Conservation (phyloP, 2,329 filamentous ascomycete species). For the Ophiostoma australiae region DNA sequence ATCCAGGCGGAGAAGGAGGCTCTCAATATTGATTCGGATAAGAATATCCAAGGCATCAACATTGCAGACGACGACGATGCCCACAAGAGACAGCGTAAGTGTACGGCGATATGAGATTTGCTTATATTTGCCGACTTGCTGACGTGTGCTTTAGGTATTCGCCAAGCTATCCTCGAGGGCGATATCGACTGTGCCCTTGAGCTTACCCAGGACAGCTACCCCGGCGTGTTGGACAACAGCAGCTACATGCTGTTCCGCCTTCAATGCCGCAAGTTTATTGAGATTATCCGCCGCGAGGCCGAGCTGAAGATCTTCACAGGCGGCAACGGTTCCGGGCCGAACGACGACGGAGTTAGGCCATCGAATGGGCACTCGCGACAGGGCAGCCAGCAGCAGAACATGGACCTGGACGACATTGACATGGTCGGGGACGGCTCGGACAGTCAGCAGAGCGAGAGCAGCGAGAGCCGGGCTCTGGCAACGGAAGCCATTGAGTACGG, state of each 20-base stretch:
- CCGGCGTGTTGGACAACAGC: conserved; percentile 71
- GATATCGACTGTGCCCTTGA: conserved; percentile 89
- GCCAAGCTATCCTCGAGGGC: conserved; percentile 79
- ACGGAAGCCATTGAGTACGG: conserved; percentile 73
- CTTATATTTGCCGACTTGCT: neutral
- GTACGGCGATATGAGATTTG: neutral
- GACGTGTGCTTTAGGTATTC: conserved; percentile 59
- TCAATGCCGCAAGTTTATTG: conserved; percentile 86
- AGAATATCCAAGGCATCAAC: conserved; percentile 55
- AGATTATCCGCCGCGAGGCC: conserved; percentile 77
- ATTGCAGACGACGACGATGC: conserved; percentile 81
- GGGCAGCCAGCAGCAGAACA: conserved; percentile 41
- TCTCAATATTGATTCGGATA: conserved; percentile 54
- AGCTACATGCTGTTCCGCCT: conserved; percentile 83
- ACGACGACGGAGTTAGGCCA: neutral
- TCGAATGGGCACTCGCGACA: conserved; percentile 34
- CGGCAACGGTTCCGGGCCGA: neutral
- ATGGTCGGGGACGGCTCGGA: conserved; percentile 42
- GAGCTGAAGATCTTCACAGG: conserved; percentile 50
- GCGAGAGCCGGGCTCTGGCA: conserved; percentile 48
- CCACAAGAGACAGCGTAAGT: conserved; percentile 75
- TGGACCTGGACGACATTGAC: conserved; percentile 56
- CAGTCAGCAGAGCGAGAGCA: conserved; percentile 21
- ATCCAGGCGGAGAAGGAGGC: conserved; percentile 68
- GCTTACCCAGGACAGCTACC: conserved; percentile 72